Percentiles rank a stretch among this genome's conserved stretches.
These are phyloP conservation scores for Saitozyma podzolica DNA, from an alignment of 768 basidiomycete genomes.

Conservation along the genomic window DNA sequence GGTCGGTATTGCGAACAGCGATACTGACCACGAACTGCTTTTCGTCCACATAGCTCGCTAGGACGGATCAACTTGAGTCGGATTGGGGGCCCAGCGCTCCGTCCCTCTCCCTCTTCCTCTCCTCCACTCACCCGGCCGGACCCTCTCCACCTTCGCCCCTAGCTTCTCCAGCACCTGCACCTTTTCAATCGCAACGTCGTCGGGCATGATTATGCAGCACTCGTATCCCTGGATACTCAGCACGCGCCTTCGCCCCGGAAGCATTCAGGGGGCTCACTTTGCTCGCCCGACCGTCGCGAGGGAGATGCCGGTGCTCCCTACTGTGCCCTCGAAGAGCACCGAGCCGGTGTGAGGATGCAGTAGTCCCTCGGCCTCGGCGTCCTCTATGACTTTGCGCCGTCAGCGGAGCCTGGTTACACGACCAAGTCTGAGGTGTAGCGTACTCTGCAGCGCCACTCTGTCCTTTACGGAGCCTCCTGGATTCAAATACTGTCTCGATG, in stretches of 20 bases:
- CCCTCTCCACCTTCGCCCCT: constrained; percentile 81
- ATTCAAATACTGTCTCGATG: constrained; percentile 74
- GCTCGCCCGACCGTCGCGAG: constrained; percentile 90
- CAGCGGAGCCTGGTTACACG: background rate
- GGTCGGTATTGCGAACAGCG: background rate
- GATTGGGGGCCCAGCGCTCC: background rate
- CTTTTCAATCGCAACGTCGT: constrained; percentile 76
- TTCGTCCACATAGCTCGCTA: constrained; percentile 90
- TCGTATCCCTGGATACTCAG: constrained; percentile 71
- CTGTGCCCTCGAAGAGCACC: constrained; percentile 94
- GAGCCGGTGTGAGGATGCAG: constrained; percentile 84
- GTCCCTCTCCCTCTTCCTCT: constrained; percentile 30
- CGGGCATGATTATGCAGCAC: constrained; percentile 62
- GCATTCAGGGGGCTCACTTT: constrained; percentile 58
- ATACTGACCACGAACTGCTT: constrained; percentile 58
- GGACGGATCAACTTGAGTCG: background rate
- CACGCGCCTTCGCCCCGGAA: background rate
- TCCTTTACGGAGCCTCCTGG: constrained; percentile 98
- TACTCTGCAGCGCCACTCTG: constrained; percentile 89
- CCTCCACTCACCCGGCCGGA: constrained; percentile 37
- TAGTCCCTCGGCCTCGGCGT: constrained; percentile 81
- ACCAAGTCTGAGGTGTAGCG: constrained; percentile 26
- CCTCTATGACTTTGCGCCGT: constrained; percentile 74
- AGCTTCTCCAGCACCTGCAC: constrained; percentile 76
- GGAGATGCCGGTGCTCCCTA: constrained; percentile 73